Evolutionary conservation across 2,329 filamentous ascomycete genomes (phyloP), one percentile per base, ranked within the genome.

Genomic region (Zymoseptoria passerinii): DNA sequence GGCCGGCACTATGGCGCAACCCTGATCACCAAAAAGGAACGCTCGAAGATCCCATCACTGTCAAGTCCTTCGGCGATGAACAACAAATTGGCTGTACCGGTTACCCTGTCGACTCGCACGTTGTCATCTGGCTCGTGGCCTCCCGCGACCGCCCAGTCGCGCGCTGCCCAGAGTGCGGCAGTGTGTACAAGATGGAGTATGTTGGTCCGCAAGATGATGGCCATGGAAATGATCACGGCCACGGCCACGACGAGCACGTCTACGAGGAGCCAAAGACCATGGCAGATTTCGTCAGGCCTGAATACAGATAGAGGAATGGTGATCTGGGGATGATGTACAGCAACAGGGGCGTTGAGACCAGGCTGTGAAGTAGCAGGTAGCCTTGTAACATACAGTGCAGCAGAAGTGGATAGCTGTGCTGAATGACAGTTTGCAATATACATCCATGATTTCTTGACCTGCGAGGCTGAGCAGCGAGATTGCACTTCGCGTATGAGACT

Each of bases 161-260:
- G 81, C 90, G 94, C 76, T 99, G 94, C 86, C 86, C 86, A 72
- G 94, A 99, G 82, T 99, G 94, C 79, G 94, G 94, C 68, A 90
- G 86, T 75, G 90, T 94, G 68, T 92, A 95, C 82, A 95, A 96
- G 87, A 94, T 97, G 89, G 88, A 96, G 75, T 99, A 96, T 77
- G 79, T 96, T 66, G 94, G 94, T 62, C 86, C 91, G 54, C 75
- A 86, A 73, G 88, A 94, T 66, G 86, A 92, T 74, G 77, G 80
- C 70, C 83, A 89, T 74, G 77, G 79, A 68, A 78, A 70, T 59
- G 61, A 66, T 48, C 66, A 73, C 54, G 64, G 59, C 48, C 67
- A 85, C 72, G 72, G 72, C 60, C 81, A 84, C 70, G 63, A 62
- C 51, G 68, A 77, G 70, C 80, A 83, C 71, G 74, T 76, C 68